A percentile compares a stretch with the other conserved stretches of the same genome.
phyloP scores from a whole-genome alignment of 768 basidiomycete genomes.

The Agrocybe chaxingu region DNA sequence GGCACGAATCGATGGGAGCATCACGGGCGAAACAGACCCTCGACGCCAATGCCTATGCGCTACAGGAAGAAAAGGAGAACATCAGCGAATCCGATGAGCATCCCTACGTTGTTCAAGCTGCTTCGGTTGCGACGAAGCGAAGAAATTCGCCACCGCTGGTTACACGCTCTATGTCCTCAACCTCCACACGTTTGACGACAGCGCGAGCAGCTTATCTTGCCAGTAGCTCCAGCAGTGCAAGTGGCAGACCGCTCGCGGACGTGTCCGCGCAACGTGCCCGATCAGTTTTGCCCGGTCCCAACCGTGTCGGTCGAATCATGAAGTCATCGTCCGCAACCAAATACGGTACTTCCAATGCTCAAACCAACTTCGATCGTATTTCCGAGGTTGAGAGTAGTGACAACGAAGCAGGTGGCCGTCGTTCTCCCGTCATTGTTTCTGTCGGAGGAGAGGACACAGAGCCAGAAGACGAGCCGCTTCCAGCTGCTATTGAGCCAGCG shows the following conservation, averaged over 20 bases:
- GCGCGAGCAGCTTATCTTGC: constrained; percentile 23
- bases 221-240: constrained; percentile 13
- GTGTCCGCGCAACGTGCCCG: constrained; percentile 31
- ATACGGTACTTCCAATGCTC: constrained; percentile 17
- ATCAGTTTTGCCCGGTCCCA: constrained; percentile 42
- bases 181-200: constrained; percentile 17
- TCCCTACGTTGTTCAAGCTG: constrained; percentile 22
- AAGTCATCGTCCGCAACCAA: constrained; percentile 33
- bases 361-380: constrained; percentile 44
- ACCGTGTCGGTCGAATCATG: constrained; percentile 47
- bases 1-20: constrained; percentile 17
- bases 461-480: constrained; percentile 25
- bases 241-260: constrained; percentile 28
- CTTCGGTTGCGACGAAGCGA: constrained; percentile 21
- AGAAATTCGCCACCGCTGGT: constrained; percentile 32
- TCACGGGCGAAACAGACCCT: constrained; percentile 22
- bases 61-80: constrained; percentile 50
- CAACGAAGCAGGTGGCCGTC: constrained; percentile 29
- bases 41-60: constrained; percentile 21
- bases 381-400: constrained; percentile 39
- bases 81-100: constrained; percentile 39
- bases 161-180: constrained; percentile 28
- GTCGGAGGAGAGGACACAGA: constrained; percentile 30
- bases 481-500: constrained; percentile 21
- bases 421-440: constrained; percentile 14